These are phyloP conservation scores for Colletotrichum spinosum DNA, from an alignment of 2,329 filamentous ascomycete species.

Conservation along the genomic window DNA sequence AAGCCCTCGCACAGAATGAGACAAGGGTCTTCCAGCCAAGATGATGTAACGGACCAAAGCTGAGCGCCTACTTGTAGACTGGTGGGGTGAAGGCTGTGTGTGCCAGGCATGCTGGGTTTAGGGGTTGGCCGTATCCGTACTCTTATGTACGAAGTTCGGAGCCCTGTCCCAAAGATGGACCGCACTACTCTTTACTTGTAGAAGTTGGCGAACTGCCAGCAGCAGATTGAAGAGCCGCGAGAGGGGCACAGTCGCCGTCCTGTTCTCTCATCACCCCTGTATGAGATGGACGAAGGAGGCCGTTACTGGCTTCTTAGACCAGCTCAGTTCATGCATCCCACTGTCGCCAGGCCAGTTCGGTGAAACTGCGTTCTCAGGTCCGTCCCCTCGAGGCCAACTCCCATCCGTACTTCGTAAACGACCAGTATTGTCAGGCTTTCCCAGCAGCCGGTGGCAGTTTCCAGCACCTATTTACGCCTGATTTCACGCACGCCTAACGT, in stretches of 20 bases:
- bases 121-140: conserved; percentile 29
- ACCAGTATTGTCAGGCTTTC: background rate
- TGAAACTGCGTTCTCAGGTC: conserved; percentile 31
- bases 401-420: background rate
- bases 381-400: conserved; percentile 10
- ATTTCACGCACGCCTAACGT: conserved; percentile 24
- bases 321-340: conserved; percentile 7
- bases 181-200: too few relatives aligned
- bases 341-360: conserved; percentile 15
- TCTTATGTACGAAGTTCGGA: conserved; percentile 1
- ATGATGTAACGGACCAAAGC: conserved; percentile 36
- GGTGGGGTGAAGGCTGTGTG: conserved; percentile 24
- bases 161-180: conserved; percentile 17
- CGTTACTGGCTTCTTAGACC: conserved; percentile 21
- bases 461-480: conserved; percentile 11
- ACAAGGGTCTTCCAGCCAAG: conserved; percentile 32
- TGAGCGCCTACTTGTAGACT: conserved; percentile 15
- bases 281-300: conserved; percentile 15
- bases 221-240: conserved; percentile 16
- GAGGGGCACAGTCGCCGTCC: conserved; percentile 13
- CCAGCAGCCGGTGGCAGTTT: conserved; percentile 12
- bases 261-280: background rate
- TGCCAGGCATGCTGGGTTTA: conserved; percentile 24
- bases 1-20: conserved; percentile 29
- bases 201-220: too few relatives aligned